Evolutionary conservation across 2,329 filamentous ascomycete genomes (phyloP).

Genomic region (Chaetomium globosum): DNA sequence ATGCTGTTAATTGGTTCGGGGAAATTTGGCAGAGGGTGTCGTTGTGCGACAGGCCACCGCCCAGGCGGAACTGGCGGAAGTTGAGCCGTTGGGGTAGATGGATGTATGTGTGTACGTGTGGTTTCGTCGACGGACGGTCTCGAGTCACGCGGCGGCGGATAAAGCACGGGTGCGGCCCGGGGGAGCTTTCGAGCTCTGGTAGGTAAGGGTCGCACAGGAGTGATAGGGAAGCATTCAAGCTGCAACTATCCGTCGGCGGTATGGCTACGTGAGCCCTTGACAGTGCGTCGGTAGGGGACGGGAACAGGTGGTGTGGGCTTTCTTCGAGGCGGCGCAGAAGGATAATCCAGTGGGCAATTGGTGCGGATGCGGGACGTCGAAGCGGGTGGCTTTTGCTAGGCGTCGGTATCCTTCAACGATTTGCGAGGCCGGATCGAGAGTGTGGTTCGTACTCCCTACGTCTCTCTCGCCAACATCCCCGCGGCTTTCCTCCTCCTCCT

Average conservation of each 20-base stretch:
- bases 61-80: slow-evolving; percentile 35
- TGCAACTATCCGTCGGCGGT: slow-evolving; percentile 41
- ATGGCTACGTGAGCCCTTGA: slow-evolving; percentile 37
- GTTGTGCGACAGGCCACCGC: slow-evolving; percentile 40
- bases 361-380: slow-evolving; percentile 31
- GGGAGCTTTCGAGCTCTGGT: slow-evolving; percentile 27
- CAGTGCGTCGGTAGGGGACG: slow-evolving; percentile 25
- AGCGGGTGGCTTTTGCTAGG: slow-evolving; percentile 16
- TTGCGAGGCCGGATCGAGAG: slow-evolving; percentile 6
- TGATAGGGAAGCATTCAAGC: slow-evolving; percentile 38
- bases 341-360: slow-evolving; percentile 20
- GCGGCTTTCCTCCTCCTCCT: slow-evolving; percentile 1
- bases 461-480: slow-evolving; percentile 15
- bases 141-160: slow-evolving; percentile 38
- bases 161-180: slow-evolving; percentile 33
- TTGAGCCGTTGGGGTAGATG: slow-evolving; percentile 31
- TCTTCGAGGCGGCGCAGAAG: slow-evolving; percentile 10
- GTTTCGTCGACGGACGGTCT: slow-evolving; percentile 23
- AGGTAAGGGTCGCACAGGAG: slow-evolving; percentile 32
- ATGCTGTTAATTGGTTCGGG: slow-evolving; percentile 41
- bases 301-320: slow-evolving; percentile 22
- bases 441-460: slow-evolving; percentile 17
- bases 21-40: slow-evolving; percentile 40
- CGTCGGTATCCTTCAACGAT: slow-evolving; percentile 18
- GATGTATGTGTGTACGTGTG: slow-evolving; percentile 11